Conservation (phyloP, 2,329 filamentous ascomycete genomes). For the Diaporthe sp. region DNA sequence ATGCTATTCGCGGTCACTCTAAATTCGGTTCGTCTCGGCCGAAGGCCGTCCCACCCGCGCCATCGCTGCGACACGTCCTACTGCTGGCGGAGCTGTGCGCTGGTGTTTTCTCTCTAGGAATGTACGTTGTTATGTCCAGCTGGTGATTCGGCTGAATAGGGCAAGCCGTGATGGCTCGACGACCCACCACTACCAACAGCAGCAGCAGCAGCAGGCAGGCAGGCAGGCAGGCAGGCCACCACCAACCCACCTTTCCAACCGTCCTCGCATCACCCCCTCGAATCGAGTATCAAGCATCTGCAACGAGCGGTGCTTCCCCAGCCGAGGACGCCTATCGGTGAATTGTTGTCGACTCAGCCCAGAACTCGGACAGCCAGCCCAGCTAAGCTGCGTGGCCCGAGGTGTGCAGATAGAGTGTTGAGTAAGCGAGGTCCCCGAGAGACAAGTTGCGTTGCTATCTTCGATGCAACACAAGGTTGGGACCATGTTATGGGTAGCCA, state of each 20-base stretch:
- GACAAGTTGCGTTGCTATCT: constrained; percentile 3
- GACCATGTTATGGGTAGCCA: background rate
- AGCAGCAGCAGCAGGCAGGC: too few relatives aligned
- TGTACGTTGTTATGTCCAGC: background rate
- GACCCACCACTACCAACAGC: background rate
- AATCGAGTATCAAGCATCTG: background rate
- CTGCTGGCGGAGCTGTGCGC: constrained; percentile 33
- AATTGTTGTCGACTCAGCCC: background rate
- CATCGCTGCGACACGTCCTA: constrained; percentile 19
- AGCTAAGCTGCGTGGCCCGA: background rate
- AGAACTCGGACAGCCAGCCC: background rate
- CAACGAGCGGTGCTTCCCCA: background rate
- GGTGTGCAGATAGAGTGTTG: constrained; percentile 25
- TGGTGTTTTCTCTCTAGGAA: background rate
- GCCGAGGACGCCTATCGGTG: background rate
- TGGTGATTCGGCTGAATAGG: constrained; percentile 3
- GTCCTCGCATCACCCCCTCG: constrained; percentile 2
- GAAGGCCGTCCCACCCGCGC: background rate
- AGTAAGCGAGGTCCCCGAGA: constrained; percentile 30
- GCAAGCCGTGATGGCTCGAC: background rate
- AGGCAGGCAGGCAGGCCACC: background rate
- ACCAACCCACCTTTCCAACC: background rate
- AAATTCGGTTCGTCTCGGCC: constrained; percentile 10
- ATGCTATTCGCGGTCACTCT: constrained; percentile 4
- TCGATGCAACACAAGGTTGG: background rate